phyloP scores from a whole-genome alignment of 1,139 yeast species.

The Yueomyces sp. region DNA sequence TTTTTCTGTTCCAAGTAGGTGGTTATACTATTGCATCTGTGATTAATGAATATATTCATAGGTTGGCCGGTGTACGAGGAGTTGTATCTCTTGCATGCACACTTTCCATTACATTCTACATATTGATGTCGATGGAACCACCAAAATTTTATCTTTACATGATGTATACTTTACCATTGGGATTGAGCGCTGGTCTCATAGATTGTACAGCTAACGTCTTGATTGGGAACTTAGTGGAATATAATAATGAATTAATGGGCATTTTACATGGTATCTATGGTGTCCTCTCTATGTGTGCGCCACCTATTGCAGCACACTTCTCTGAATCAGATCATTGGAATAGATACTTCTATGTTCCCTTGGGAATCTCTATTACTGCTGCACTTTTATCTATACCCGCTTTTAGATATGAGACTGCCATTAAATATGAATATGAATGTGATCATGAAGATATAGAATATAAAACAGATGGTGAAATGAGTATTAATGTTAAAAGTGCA shows the following conservation, averaged over 20 bases:
- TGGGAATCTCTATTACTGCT: conserved; percentile 12
- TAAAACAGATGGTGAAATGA: conserved; percentile 4
- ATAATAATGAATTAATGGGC: conserved; percentile 50
- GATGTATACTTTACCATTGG: conserved; percentile 31
- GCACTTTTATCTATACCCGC: conserved; percentile 15
- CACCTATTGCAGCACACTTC: conserved; percentile 39
- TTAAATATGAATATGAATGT: conserved; percentile 35
- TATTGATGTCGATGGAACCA: conserved; percentile 14
- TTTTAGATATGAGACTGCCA: conserved; percentile 42
- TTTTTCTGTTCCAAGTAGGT: conserved; percentile 18
- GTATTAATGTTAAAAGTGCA: background rate
- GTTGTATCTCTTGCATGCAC: conserved; percentile 14
- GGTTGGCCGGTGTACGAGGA: conserved; percentile 17
- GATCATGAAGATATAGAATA: conserved; percentile 15
- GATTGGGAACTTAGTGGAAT: conserved; percentile 42
- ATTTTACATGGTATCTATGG: conserved; percentile 59
- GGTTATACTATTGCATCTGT: conserved; percentile 21
- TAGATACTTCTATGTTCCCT: conserved; percentile 19
- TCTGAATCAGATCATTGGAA: conserved; percentile 26
- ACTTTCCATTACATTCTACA: conserved; percentile 11
- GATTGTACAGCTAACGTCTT: conserved; percentile 52
- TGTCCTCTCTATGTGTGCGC: conserved; percentile 53
- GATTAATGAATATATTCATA: conserved; percentile 20
- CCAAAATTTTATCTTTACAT: conserved; percentile 24
- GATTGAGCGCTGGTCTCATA: conserved; percentile 47